These are phyloP conservation scores for Fagus crenata DNA, from an alignment of 306 rosid genomes.

Conservation along the genomic window DNA sequence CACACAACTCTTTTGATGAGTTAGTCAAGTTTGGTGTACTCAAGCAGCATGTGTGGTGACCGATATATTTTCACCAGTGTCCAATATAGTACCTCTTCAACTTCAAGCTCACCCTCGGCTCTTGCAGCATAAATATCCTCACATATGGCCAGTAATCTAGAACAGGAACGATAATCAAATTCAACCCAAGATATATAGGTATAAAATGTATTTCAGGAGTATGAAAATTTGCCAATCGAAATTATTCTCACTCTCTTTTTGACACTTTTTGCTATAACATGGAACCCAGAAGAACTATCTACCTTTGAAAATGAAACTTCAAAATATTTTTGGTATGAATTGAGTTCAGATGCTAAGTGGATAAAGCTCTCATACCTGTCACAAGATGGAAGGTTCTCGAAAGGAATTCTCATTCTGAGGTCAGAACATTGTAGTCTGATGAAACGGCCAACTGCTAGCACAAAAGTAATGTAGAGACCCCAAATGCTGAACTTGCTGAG, in stretches of 20 bases:
- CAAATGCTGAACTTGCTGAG: constrained; percentile 99
- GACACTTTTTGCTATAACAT: no score
- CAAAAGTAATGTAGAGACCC: constrained; percentile 99
- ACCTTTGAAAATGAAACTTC: no score
- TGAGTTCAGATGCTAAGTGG: background rate
- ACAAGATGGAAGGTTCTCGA: constrained; percentile 94
- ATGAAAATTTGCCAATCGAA: no score
- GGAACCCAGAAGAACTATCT: no score
- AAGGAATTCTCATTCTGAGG: constrained; percentile 96
- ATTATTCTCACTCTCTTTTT: no score
- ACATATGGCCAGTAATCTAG: constrained; percentile 52
- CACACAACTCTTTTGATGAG: no score
- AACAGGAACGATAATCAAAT: no score
- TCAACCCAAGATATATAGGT: no score
- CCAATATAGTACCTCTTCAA: constrained; percentile 97
- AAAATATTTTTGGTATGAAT: background rate
- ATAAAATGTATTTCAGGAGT: no score
- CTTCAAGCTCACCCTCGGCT: constrained; percentile 98
- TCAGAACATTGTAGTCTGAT: constrained; percentile 96
- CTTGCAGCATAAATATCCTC: constrained; percentile 98
- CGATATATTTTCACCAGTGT: constrained; percentile 93
- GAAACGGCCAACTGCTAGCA: constrained; percentile 97
- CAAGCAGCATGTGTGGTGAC: constrained; percentile 97
- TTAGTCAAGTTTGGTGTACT: constrained; percentile 82
- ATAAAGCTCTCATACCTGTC: constrained; percentile 63